Evolutionary conservation across 805 yeast species (phyloP).

Genomic region (Ogataea wickerhamii): DNA sequence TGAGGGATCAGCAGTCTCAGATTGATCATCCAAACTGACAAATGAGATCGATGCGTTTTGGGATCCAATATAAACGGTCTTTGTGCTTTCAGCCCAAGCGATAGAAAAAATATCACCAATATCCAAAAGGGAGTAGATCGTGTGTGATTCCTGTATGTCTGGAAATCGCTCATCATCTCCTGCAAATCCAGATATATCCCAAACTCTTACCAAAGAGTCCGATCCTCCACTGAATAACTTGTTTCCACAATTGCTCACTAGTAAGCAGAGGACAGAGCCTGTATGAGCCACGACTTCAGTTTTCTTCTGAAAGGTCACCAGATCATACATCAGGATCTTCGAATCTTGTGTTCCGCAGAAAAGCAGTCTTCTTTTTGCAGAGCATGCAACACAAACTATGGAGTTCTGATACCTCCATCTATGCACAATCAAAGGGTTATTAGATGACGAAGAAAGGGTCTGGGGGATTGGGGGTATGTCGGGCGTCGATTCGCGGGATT

Average conservation of each 20-base stretch:
- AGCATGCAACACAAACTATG: constrained; percentile 65
- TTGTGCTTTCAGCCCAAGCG: constrained; percentile 56
- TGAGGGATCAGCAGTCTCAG: constrained; percentile 28
- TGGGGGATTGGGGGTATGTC: constrained; percentile 4
- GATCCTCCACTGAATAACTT: constrained; percentile 81
- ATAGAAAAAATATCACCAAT: constrained; percentile 92
- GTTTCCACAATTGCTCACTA: constrained; percentile 50
- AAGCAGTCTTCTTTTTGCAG: constrained; percentile 53
- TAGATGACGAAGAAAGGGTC: not conserved
- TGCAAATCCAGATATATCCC: constrained; percentile 51
- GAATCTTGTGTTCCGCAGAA: constrained; percentile 93
- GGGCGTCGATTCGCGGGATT: constrained; percentile 12
- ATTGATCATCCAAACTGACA: constrained; percentile 41
- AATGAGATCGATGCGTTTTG: constrained; percentile 88
- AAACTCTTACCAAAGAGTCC: constrained; percentile 83
- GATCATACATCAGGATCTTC: constrained; percentile 66
- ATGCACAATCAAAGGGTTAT: constrained; percentile 38
- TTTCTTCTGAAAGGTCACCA: constrained; percentile 57
- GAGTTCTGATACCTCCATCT: constrained; percentile 74
- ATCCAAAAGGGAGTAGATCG: constrained; percentile 80
- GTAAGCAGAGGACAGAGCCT: constrained; percentile 71
- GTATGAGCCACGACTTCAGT: constrained; percentile 57
- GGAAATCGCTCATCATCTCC: constrained; percentile 7
- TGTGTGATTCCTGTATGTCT: constrained; percentile 40
- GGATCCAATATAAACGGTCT: constrained; percentile 77